Conservation (phyloP, 2,329 filamentous ascomycete genomes). For the Trichoderma asperellum region DNA sequence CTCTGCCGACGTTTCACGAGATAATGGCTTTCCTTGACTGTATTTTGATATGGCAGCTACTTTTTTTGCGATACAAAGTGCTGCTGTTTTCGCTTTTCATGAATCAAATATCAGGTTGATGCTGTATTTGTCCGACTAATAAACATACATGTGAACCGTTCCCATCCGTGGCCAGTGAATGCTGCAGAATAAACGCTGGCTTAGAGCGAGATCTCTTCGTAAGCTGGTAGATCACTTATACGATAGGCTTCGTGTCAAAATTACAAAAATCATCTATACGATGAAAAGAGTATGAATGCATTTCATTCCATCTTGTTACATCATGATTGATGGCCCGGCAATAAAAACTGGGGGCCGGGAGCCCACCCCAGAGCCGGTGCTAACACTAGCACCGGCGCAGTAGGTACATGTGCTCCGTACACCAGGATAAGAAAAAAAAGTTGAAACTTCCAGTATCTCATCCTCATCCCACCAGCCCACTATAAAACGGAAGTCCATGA, state of each 20-base stretch:
- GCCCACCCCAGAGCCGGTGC: slow-evolving; percentile 5
- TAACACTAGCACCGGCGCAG: slow-evolving; percentile 5
- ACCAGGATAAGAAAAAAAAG: slow-evolving; percentile 24
- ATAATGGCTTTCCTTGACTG: neutral
- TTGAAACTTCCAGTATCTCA: neutral
- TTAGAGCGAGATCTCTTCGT: neutral
- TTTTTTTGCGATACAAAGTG: neutral
- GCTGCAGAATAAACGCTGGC: neutral
- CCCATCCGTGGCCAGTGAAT: neutral
- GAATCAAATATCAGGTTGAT: neutral
- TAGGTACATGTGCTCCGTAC: neutral
- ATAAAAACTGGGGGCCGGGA: neutral
- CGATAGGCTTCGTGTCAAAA: neutral
- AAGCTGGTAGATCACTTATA: neutral
- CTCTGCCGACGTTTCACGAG: neutral
- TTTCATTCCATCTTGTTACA: neutral
- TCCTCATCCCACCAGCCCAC: neutral
- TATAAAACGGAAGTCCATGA: neutral
- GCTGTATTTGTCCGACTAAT: neutral
- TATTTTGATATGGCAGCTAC: neutral
- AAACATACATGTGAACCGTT: neutral
- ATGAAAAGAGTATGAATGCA: neutral
- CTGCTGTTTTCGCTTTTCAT: neutral
- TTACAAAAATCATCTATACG: neutral
- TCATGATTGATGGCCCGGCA: neutral